phyloP scores from a whole-genome alignment of 2,329 filamentous ascomycete species.

The Aspergillus piperis region DNA sequence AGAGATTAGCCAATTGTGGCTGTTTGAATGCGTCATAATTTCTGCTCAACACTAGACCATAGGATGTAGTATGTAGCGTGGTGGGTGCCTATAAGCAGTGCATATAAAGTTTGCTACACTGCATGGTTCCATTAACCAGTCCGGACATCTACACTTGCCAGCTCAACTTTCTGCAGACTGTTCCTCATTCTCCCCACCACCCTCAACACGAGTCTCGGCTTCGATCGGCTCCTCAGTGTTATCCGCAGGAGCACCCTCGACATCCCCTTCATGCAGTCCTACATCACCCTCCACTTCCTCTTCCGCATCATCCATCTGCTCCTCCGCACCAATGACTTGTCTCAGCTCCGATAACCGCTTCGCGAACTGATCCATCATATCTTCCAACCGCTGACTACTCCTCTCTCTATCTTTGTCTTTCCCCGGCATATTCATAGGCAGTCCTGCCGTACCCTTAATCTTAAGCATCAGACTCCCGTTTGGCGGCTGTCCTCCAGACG shows the following conservation, averaged over 20 bases:
- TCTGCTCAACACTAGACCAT: neutral
- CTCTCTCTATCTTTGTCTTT: conserved; percentile 27
- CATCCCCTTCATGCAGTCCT: no score
- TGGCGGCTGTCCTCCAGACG: conserved; percentile 53
- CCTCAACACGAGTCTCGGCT: neutral
- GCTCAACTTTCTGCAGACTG: neutral
- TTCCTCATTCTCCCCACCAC: neutral
- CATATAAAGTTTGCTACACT: no score
- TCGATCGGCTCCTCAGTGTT: neutral
- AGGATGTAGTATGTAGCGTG: neutral
- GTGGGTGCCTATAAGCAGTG: neutral
- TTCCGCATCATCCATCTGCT: conserved; percentile 7
- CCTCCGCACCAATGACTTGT: conserved; percentile 42
- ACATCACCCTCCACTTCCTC: neutral
- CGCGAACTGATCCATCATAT: conserved; percentile 51
- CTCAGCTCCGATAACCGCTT: conserved; percentile 47
- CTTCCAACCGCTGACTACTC: conserved; percentile 40
- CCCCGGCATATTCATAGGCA: conserved; percentile 23
- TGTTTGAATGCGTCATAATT: neutral
- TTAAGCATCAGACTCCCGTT: conserved; percentile 48
- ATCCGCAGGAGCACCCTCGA: neutral
- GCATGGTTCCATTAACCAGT: neutral
- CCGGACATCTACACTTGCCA: neutral
- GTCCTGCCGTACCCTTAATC: conserved; percentile 44
- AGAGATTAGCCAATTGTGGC: neutral